Conservation (phyloP, 305 asterid genomes). For the Rubia peregrina region DNA sequence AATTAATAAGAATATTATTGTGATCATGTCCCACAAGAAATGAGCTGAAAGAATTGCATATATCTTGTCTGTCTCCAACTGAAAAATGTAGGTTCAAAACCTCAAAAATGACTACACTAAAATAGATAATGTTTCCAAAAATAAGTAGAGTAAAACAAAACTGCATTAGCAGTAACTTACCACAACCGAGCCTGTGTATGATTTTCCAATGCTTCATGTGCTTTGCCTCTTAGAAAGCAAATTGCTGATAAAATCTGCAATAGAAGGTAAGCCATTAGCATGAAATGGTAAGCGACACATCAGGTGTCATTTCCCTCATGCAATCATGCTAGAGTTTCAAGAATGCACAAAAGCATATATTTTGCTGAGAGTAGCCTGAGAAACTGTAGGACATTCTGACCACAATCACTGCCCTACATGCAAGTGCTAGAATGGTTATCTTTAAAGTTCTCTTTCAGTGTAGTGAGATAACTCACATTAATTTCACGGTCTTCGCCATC, state of each 20-base stretch:
- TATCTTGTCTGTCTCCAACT: background rate
- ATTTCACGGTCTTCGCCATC: slow-evolving; percentile 98
- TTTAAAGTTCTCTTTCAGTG: background rate
- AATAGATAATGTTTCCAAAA: background rate
- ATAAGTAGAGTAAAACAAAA: background rate
- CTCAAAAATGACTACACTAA: background rate
- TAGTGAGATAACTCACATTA: slow-evolving; percentile 49
- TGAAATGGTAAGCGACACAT: too few species aligned
- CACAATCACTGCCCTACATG: background rate
- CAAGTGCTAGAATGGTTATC: background rate
- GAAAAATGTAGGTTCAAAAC: slow-evolving; percentile 2
- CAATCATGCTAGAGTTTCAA: background rate
- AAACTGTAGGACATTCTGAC: background rate
- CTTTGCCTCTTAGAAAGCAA: slow-evolving; percentile 97
- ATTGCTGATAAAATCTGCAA: slow-evolving; percentile 83
- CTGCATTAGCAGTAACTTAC: slow-evolving; percentile 33
- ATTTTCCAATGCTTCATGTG: slow-evolving; percentile 92
- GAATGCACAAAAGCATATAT: background rate
- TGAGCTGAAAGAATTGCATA: background rate
- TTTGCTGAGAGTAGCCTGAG: background rate
- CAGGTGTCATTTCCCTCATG: background rate
- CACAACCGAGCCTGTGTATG: slow-evolving; percentile 90
- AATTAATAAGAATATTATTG: background rate
- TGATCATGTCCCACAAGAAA: background rate
- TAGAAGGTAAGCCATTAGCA: background rate